Evolutionary conservation across 1,139 yeast species (phyloP), one percentile per base, ranked within the genome.

Genomic region (Magnusiomyces ingens): DNA sequence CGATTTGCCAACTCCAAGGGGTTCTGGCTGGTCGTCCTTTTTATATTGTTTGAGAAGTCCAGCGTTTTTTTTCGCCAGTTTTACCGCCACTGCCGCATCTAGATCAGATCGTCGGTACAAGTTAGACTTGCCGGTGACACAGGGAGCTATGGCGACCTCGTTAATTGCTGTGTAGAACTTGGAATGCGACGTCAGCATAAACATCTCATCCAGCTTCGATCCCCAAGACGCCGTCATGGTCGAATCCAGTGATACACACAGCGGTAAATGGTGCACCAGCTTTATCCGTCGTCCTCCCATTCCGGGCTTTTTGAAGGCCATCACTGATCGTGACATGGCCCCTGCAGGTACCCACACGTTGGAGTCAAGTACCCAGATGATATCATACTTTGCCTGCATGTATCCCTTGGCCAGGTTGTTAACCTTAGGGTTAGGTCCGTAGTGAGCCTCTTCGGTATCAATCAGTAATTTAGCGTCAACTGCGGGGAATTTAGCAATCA

Each of bases 121-220:
- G 65, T 89, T 89, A 21, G 95, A 85, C 67, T 90, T 89, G n/a
- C 96, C 96, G 74, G 86, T 89, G 50, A 89, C 95, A 70, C 96
- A 89, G 0, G 96, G 95, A 0, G 95, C 95, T 21, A 87, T 71
- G n/a, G 84, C 80, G 15, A 85, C 70, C 57, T 82, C 79, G 66
- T 89, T 89, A 63, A 89, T 80, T 38, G 88, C 82, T 5, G 84
- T 80, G 67, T 89, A 89, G 67, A 89, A 88, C 69, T 88, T 88
- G 54, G 91, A 81, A 69, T 89, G 96, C 1, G 95, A 81, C 0
- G 95, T 84, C 50, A 84, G 75, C 64, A 89, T 72, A 66, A 88
- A 89, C 88, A 88, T 84, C 67, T 89, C 96, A 70, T 89, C 96
- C 49, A 89, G 73, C 60, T 77, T 74, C n/a, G 89, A 81, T 4